These are phyloP conservation scores for Apophysomyces trapeziformis DNA, from an alignment of 371 early-diverging fungal species.

Conservation along the genomic window DNA sequence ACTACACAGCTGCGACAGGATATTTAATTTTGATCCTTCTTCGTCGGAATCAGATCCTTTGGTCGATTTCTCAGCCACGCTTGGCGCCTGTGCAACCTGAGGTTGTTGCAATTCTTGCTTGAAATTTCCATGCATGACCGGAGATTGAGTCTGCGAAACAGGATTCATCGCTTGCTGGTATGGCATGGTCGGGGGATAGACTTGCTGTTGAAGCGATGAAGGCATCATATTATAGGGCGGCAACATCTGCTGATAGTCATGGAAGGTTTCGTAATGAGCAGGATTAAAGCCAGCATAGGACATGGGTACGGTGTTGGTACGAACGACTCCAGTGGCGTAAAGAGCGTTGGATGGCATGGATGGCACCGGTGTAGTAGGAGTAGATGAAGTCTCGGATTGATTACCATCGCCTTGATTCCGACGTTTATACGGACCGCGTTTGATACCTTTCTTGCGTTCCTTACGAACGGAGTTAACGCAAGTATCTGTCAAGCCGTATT, in stretches of 20 bases:
- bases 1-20: constrained; percentile 53
- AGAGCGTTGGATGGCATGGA: neutral
- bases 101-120: constrained; percentile 18
- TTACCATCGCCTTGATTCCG: constrained; percentile 19
- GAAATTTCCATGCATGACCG: constrained; percentile 20
- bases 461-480: constrained; percentile 86
- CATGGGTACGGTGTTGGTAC: constrained; percentile 1
- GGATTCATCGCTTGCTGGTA: constrained; percentile 49
- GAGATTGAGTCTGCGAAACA: constrained; percentile 31
- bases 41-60: constrained; percentile 41
- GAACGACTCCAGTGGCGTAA: neutral
- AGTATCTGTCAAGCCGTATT: constrained; percentile 69
- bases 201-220: constrained; percentile 4
- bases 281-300: constrained; percentile 1
- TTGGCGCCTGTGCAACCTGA: constrained; percentile 14
- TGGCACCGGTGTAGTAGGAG: neutral
- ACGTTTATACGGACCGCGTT: constrained; percentile 83
- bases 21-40: constrained; percentile 50
- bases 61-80: constrained; percentile 16
- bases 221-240: constrained; percentile 4
- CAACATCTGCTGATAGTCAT: constrained; percentile 3
- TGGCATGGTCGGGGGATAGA: constrained; percentile 27
- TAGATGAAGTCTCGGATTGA: neutral
- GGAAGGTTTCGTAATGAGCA: constrained; percentile 9
- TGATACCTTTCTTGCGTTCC: constrained; percentile 82